phyloP scores from a whole-genome alignment of 306 rosid species.

The Begonia peltatifolia region DNA sequence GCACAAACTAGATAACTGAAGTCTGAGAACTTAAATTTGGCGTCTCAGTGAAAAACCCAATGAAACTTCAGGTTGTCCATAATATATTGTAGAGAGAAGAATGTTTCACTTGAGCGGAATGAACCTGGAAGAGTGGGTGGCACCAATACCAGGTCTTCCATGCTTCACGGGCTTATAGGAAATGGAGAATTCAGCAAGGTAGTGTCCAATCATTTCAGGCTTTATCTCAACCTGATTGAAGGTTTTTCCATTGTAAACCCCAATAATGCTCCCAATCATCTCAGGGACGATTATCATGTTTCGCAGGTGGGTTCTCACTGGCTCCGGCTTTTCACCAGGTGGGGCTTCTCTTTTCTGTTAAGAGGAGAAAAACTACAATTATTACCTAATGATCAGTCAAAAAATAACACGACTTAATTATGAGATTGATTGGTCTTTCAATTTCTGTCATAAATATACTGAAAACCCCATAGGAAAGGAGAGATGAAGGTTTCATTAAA shows the following conservation, averaged over 20 bases:
- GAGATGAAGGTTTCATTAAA: no score
- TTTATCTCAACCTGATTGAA: conserved; percentile 81
- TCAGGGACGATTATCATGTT: conserved; percentile 79
- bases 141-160: conserved; percentile 97
- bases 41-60: background rate
- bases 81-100: no score
- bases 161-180: conserved; percentile 94
- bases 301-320: conserved; percentile 75
- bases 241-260: conserved; percentile 76
- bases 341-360: conserved; percentile 79
- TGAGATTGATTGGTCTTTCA: no score
- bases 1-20: no score
- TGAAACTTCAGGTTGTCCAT: background rate
- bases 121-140: conserved; percentile 92
- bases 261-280: conserved; percentile 78
- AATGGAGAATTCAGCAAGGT: conserved; percentile 79
- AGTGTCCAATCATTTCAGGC: conserved; percentile 82
- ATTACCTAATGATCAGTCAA: no score
- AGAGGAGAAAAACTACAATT: background rate
- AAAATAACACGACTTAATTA: no score
- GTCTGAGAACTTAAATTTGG: background rate
- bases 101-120: conserved; percentile 74
- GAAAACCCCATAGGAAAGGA: no score
- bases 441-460: no score
- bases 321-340: conserved; percentile 81